Conservation (phyloP, 345 rosid genomes). For the Lepidium aucheri region DNA sequence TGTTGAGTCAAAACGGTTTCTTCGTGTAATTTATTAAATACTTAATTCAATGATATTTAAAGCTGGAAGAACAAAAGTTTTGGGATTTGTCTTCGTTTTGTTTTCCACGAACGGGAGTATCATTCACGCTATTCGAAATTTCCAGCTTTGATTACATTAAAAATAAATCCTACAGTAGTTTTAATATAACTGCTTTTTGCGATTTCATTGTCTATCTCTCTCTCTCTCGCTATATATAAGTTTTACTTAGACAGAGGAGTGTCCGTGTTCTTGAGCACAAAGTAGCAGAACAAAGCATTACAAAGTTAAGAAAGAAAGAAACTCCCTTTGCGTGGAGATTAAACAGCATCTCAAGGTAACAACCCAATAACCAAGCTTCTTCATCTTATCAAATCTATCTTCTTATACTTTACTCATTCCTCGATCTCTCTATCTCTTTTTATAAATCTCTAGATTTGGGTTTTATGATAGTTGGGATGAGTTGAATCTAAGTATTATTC, state of each 20-base stretch:
- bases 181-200: not conserved
- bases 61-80: not conserved
- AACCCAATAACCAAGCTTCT: constrained; percentile 1
- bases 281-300: not conserved
- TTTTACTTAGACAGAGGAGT: constrained; percentile 17
- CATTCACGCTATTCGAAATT: constrained; percentile 8
- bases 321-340: constrained; percentile 17
- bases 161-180: not conserved
- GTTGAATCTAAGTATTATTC: not conserved
- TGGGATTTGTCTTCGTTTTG: not conserved
- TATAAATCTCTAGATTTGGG: constrained; percentile 14
- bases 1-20: too few relatives aligned
- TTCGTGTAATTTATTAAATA: too few relatives aligned
- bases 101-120: constrained; percentile 10
- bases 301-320: not conserved
- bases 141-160: not conserved
- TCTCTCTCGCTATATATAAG: not conserved
- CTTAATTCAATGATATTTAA: too few relatives aligned
- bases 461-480: not conserved
- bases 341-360: not conserved
- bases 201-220: not conserved
- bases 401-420: not conserved
- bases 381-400: not conserved
- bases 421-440: constrained; percentile 3
- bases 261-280: constrained; percentile 24